These are phyloP conservation scores for Flagelloscypha sp. DNA, from an alignment of 768 basidiomycete genomes.

Conservation along the genomic window DNA sequence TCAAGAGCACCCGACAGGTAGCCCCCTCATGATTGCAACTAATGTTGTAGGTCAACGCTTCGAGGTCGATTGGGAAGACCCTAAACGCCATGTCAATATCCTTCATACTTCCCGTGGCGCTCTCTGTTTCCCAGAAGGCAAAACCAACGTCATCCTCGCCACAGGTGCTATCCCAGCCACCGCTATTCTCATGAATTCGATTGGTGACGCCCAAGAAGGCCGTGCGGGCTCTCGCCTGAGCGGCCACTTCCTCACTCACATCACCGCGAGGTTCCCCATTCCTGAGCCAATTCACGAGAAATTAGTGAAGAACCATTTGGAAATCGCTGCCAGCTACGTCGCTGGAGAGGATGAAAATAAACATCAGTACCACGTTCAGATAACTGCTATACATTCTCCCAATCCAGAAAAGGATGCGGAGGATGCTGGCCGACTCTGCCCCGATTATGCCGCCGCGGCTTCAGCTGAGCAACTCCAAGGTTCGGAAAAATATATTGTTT, in stretches of 20 bases:
- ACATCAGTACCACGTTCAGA: too few species aligned
- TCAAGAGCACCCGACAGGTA: constrained; percentile 14
- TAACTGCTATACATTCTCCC: too few species aligned
- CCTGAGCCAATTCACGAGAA: too few species aligned
- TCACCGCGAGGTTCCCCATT: too few species aligned
- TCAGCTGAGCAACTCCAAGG: too few species aligned
- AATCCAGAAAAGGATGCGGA: too few species aligned
- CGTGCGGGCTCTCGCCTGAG: constrained; percentile 12
- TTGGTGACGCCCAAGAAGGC: constrained; percentile 4
- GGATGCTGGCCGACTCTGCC: too few species aligned
- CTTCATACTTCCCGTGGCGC: constrained; percentile 13
- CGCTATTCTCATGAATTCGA: constrained; percentile 13
- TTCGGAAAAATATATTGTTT: too few species aligned
- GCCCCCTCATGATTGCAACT: constrained; percentile 13
- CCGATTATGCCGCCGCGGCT: too few species aligned
- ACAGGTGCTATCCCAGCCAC: constrained; percentile 13
- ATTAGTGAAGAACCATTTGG: constrained; percentile 9
- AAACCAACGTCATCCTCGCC: constrained; percentile 15
- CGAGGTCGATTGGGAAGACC: constrained; percentile 8
- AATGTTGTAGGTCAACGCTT: constrained; percentile 9
- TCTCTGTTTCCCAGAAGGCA: constrained; percentile 9
- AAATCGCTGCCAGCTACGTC: too few species aligned
- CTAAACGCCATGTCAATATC: constrained; percentile 5
- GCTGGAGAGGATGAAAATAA: too few species aligned
- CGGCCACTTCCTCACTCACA: constrained; percentile 13